Base-by-base conservation (phyloP, 2,329 filamentous ascomycete genomes). In the Didymella exigua region DNA sequence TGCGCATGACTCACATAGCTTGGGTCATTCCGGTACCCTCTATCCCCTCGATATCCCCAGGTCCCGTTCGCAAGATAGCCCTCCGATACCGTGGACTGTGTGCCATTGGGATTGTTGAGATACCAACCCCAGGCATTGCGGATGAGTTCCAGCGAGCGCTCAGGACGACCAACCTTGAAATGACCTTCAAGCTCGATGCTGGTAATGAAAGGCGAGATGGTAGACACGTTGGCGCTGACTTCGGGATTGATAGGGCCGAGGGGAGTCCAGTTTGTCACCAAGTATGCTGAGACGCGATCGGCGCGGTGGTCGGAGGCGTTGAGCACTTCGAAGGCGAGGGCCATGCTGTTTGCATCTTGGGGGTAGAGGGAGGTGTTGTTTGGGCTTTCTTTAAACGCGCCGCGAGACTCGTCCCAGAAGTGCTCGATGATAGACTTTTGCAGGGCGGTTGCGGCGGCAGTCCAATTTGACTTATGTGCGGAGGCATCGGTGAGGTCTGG, bases 111-210 rank as follows among this genome's bases (percentile, higher is more conserved):
- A 54, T 86, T 79, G 54, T 80, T 76, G 14, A 85, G 71, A 60
- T 86, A 86, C 82, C 83, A 86, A 10, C 84, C 85, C 85, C 85
- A 87, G 43, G 76, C 78, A 8, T 74, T 73, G 5, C 83, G 80
- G 27, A 87, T 81, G 14, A 87, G 77, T 10, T 82, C 76, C 0
- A 88, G 71, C 0, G 84, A 83, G 30, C 84, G 80, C 7, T 72
- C 66, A 1, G 84, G 67, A 53, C 79, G 75, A 0, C 78, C 75
- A 0, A 78, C 78, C 0, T 75, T 68, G 5, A 86, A 73, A 60
- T 86, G 85, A 1, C 78, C 84, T 66, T 83, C 81, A 23, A 87
- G 76, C 63, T 88, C 85, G 60, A 86, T 82, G 13, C 79, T 82
- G 8, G 81, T 81, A 47, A 85, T 82, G 66, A 86, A 87, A 0